Evolutionary conservation across 148 eudicot species (phyloP), one percentile per base, ranked within the genome.

Genomic region (Pouteria glomerata): DNA sequence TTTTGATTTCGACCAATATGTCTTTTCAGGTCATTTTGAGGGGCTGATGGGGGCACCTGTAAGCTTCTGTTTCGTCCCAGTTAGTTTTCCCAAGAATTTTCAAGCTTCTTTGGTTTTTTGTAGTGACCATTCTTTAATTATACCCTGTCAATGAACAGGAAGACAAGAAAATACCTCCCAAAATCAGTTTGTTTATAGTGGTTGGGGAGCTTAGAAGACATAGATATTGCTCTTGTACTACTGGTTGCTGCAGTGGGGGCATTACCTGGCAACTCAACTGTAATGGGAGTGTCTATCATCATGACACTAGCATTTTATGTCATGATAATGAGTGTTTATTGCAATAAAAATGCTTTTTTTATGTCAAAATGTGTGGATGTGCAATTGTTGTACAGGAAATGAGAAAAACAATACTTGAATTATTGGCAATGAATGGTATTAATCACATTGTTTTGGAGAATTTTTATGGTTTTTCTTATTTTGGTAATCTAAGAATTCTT

Each of bases 11-110:
- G 77, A 26, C 66, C 68, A n/a, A 61, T 77, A 74, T 85, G 68
- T 77, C 80, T 79, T 91, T 89, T 91, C 97, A 94, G 98, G 98
- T 87, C 64, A 77, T 79, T 82, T 82, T 77, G 80, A 83, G 82
- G n/a, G 85, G 87, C 85, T 78, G 86, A 78, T 71, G 92, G 88
- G 85, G 79, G 89, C 90, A 84, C 82, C 80, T 83, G 76, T 88
- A 87, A 85, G 88, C 83, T 79, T 76, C 73, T 77, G 82, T 84
- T 74, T 84, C 90, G 48, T 82, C 80, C 80, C 87, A 87, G 87
- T 87, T 87, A 81, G 69, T 80, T 83, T 79, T 81, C 71, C 78
- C 90, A 71, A 78, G 84, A 73, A 62, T 68, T 78, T 78, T 82
- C 83, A 66, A 80, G 84, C 84, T 78, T 83, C 79, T 86, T 82